A percentile compares a stretch with the other conserved stretches of the same genome.
These are phyloP conservation scores for Fomitopsis palustris DNA, from an alignment of 1,284 basidiomycete species.

Conservation along the genomic window DNA sequence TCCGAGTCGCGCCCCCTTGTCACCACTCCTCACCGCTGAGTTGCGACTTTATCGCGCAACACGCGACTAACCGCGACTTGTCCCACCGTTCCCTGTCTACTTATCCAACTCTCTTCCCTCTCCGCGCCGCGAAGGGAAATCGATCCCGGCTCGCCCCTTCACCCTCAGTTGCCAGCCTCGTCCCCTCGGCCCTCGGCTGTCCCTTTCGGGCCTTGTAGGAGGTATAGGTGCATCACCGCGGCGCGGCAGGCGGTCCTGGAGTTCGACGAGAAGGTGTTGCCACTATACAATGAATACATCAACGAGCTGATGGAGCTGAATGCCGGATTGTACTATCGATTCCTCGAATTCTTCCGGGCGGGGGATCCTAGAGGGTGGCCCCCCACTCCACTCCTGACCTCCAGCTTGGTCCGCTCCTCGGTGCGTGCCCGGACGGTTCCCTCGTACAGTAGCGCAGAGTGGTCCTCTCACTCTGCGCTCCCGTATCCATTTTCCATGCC, in stretches of 20 bases:
- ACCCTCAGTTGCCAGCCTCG: no score
- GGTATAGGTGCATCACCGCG: no score
- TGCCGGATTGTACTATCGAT: slow-evolving; percentile 8
- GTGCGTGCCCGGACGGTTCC: not conserved
- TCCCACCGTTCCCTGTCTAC: no score
- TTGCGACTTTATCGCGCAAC: no score
- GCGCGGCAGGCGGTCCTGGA: not conserved
- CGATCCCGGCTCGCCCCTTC: no score
- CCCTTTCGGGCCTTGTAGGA: no score
- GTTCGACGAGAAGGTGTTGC: not conserved
- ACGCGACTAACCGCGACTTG: no score
- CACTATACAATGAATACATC: not conserved
- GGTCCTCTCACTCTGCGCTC: not conserved
- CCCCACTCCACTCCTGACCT: not conserved
- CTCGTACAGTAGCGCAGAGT: not conserved
- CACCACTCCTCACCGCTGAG: no score
- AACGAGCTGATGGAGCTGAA: slow-evolving; percentile 11
- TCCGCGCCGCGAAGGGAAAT: no score
- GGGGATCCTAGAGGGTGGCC: not conserved
- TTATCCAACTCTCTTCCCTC: no score
- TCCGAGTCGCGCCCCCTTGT: no score
- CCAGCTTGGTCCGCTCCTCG: not conserved
- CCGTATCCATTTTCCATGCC: slow-evolving; percentile 3
- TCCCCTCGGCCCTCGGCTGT: no score
- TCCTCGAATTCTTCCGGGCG: slow-evolving; percentile 8